Percentiles rank a stretch among this genome's conserved stretches.
phyloP scores from a whole-genome alignment of 2,329 filamentous ascomycete genomes.

The Penicillium hordei region DNA sequence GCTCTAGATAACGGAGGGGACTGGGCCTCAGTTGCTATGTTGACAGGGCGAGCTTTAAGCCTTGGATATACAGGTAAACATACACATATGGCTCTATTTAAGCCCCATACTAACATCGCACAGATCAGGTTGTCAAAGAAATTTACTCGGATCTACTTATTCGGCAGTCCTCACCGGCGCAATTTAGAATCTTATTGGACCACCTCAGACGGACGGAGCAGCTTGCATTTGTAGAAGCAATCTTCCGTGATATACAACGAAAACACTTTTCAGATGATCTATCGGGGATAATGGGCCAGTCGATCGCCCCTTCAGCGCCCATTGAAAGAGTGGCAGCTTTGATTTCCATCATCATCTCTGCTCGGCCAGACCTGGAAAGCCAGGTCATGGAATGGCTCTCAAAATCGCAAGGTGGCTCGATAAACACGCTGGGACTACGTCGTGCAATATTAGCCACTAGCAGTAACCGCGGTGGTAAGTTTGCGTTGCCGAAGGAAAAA shows the following conservation, averaged over 20 bases:
- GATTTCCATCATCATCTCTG: slow-evolving; percentile 51
- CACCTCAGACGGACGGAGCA: slow-evolving; percentile 52
- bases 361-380: slow-evolving; percentile 51
- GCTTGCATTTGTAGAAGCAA: slow-evolving; percentile 45
- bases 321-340: slow-evolving; percentile 62
- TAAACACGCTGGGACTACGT: slow-evolving; percentile 64
- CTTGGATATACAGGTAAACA: slow-evolving; percentile 69
- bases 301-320: slow-evolving; percentile 19
- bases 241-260: slow-evolving; percentile 47
- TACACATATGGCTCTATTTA: neutral
- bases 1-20: slow-evolving; percentile 33
- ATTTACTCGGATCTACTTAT: slow-evolving; percentile 42
- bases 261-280: slow-evolving; percentile 36
- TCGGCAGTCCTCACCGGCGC: slow-evolving; percentile 25
- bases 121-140: slow-evolving; percentile 43
- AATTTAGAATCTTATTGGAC: slow-evolving; percentile 42
- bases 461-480: slow-evolving; percentile 51
- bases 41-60: slow-evolving; percentile 61
- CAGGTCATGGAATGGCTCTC: slow-evolving; percentile 66
- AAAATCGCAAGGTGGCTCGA: slow-evolving; percentile 63
- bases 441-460: slow-evolving; percentile 64
- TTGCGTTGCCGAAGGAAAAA: neutral
- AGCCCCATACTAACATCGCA: slow-evolving; percentile 14
- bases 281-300: slow-evolving; percentile 12
- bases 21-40: slow-evolving; percentile 42